Evolutionary conservation across 345 rosid genomes (phyloP).

Genomic region (Raphanus raphanistrum): DNA sequence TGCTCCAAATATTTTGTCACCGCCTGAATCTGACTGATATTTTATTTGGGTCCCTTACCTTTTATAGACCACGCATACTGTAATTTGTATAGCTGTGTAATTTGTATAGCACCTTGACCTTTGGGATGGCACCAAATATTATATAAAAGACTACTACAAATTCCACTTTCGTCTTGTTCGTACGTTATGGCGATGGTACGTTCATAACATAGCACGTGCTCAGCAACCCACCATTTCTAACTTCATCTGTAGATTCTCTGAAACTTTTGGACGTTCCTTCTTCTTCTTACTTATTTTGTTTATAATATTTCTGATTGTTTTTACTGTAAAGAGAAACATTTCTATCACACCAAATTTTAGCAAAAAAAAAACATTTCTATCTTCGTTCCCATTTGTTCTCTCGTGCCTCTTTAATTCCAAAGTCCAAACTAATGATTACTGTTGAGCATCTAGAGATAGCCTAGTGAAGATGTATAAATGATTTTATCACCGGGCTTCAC

Average conservation of each 20-base stretch:
- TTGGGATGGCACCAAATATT: neutral
- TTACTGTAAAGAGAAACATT: neutral
- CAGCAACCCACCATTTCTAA: slow-evolving; percentile 18
- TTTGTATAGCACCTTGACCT: neutral
- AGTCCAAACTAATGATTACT: neutral
- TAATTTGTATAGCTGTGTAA: neutral
- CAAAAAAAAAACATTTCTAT: neutral
- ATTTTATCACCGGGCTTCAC: neutral
- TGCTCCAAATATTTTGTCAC: neutral
- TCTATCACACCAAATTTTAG: too few species aligned
- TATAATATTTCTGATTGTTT: neutral
- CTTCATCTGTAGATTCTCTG: slow-evolving; percentile 2
- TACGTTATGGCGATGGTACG: neutral
- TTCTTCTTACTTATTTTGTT: neutral
- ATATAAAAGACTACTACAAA: neutral
- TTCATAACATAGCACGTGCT: slow-evolving; percentile 12
- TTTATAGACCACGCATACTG: slow-evolving; percentile 9
- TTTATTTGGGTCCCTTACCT: neutral
- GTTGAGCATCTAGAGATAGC: neutral
- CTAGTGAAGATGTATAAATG: neutral
- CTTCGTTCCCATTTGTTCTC: neutral
- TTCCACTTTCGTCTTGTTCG: slow-evolving; percentile 23
- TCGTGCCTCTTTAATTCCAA: neutral
- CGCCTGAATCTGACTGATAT: neutral
- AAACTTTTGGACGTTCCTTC: neutral